phyloP scores from a whole-genome alignment of 805 yeast species.

The Kregervanrija fluxuum region DNA sequence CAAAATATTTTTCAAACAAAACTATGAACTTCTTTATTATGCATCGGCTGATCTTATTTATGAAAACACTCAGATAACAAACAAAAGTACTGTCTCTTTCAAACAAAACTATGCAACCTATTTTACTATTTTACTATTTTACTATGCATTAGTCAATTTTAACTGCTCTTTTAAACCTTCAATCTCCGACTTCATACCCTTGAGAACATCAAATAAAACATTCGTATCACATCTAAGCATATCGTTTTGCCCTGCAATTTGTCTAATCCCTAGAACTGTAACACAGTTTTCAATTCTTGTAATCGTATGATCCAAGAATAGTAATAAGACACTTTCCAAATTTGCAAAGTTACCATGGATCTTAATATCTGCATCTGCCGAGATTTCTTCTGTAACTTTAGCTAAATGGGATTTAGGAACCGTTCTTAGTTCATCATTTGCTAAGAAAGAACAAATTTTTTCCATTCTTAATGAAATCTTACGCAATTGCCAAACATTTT shows the following conservation, averaged over 20 bases:
- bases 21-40: no score
- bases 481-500: constrained; percentile 35
- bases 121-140: no score
- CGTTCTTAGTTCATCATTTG: constrained; percentile 32
- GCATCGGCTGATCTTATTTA: no score
- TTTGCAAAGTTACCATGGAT: constrained; percentile 10
- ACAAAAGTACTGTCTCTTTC: no score
- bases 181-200: constrained; percentile 7
- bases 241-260: constrained; percentile 3
- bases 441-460: constrained; percentile 42
- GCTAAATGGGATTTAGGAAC: constrained; percentile 13
- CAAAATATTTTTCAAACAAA: no score
- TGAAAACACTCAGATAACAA: no score
- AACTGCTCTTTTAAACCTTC: not conserved
- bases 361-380: constrained; percentile 13
- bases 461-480: constrained; percentile 52
- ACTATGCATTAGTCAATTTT: no score
- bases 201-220: constrained; percentile 5
- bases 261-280: constrained; percentile 35
- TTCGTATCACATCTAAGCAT: not conserved
- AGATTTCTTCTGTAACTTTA: constrained; percentile 11
- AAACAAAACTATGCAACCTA: no score
- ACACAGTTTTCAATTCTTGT: constrained; percentile 63
- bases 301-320: constrained; percentile 55
- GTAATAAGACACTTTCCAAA: constrained; percentile 38